Evolutionary conservation across 192 early-diverging fungal genomes (phyloP), one percentile per base, ranked within the genome.

Genomic region (Backusella circina): DNA sequence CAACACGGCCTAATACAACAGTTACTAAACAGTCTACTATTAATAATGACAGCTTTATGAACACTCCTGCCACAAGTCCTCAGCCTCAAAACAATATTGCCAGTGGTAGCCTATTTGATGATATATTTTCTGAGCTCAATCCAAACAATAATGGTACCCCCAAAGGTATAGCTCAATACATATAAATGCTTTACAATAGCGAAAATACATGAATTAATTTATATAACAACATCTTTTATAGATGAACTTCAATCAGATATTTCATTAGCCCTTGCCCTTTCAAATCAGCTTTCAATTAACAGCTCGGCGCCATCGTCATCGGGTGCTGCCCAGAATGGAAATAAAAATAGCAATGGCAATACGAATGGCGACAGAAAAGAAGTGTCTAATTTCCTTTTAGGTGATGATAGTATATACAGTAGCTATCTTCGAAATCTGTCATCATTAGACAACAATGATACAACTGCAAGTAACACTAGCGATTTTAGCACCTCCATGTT

Each of bases 381-480:
- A 30, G 69, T 44, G 21, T 23, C 69, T 26, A 26, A 57, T 73
- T 73, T 64, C 50, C 71, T 64, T 36, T 72, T 77, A 23, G 71
- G 65, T 10, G 50, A n/a, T n/a, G 77, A 78, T 23, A 78, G 72
- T 39, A 78, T 78, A 26, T 78, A 78, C 36, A 78, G 77, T 23
- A 78, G 67, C 32, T 78, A 78, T 70, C 16, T 73, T 4, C 38
- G 47, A 32, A 36, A 28, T 32, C 6, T 74, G 4, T 41, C 37
- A 10, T 39, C 73, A 31, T 39, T 74, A 21, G 73, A 74, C 36
- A 51, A 28, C 30, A 47, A 61, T 61, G 26, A 26, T 23, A 69
- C n/a, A 16, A 64, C 18, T 30, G 18, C 54, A 6, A n/a, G 15
- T 21, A 30, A 18, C 23, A 66, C 2, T 57, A 41, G 69, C 4